Evolutionary conservation across 1,139 yeast genomes (phyloP).

Genomic region (Kazachstania sp.): DNA sequence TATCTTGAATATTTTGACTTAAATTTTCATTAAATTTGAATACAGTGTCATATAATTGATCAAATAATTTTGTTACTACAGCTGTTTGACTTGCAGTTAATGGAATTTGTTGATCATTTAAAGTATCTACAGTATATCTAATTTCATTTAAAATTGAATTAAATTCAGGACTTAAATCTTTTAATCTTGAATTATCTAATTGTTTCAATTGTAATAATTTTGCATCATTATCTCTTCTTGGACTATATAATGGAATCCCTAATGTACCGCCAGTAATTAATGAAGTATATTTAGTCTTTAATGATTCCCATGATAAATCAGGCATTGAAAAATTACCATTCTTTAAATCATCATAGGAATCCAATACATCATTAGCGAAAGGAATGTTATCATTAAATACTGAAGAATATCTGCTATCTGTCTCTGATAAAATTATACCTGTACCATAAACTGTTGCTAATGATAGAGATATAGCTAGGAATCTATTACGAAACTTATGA

Average conservation of each 20-base stretch:
- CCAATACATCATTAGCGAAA: slow-evolving; percentile 45
- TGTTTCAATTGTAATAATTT: background rate
- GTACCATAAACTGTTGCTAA: slow-evolving; percentile 36
- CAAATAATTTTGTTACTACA: background rate
- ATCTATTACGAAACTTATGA: slow-evolving; percentile 31
- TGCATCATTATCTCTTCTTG: background rate
- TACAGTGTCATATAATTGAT: slow-evolving; percentile 5
- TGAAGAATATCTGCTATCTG: slow-evolving; percentile 39
- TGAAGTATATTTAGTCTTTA: slow-evolving; percentile 34
- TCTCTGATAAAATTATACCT: slow-evolving; percentile 38
- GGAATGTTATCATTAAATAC: slow-evolving; percentile 54
- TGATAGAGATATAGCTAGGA: slow-evolving; percentile 26
- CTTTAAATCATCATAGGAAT: slow-evolving; percentile 34
- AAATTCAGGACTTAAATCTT: slow-evolving; percentile 25
- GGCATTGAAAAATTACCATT: slow-evolving; percentile 1
- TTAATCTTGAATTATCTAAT: slow-evolving; percentile 1
- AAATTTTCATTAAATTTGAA: slow-evolving; percentile 2
- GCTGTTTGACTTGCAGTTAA: slow-evolving; percentile 2
- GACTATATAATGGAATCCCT: slow-evolving; percentile 32
- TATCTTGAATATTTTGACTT: slow-evolving; percentile 4
- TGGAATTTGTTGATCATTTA: slow-evolving; percentile 23
- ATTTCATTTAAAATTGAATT: slow-evolving; percentile 30
- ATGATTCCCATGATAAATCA: slow-evolving; percentile 10
- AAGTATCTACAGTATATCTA: slow-evolving; percentile 30
- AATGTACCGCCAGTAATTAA: slow-evolving; percentile 35